These are phyloP conservation scores for Pyricularia pennisetigena DNA, from an alignment of 2,329 filamentous ascomycete species.

Conservation along the genomic window DNA sequence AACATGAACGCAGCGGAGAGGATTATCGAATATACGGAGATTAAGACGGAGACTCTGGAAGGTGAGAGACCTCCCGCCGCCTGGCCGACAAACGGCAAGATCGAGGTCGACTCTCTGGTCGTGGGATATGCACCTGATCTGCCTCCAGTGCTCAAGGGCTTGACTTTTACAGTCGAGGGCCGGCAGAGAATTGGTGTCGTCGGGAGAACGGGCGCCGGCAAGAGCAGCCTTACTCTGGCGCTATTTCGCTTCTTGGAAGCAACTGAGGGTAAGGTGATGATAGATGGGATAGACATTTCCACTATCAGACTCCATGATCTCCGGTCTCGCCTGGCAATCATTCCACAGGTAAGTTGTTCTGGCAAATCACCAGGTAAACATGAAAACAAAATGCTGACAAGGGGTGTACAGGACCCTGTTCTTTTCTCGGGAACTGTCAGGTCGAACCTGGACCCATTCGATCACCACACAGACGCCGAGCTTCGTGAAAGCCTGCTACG, in stretches of 20 bases:
- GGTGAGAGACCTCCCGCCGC: constrained; percentile 52
- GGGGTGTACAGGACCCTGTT: constrained; percentile 53
- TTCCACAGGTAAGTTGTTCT: constrained; percentile 43
- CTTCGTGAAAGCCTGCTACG: constrained; percentile 60
- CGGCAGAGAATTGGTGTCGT: constrained; percentile 69
- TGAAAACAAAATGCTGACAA: neutral
- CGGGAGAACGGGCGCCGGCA: constrained; percentile 69
- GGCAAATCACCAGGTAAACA: neutral
- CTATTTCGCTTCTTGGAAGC: constrained; percentile 71
- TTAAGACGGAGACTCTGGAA: constrained; percentile 56
- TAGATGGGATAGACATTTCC: constrained; percentile 68
- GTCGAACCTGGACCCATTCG: constrained; percentile 68
- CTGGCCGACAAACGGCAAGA: constrained; percentile 65
- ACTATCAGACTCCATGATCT: constrained; percentile 61
- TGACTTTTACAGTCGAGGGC: constrained; percentile 55
- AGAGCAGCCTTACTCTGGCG: constrained; percentile 65
- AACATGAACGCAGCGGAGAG: constrained; percentile 73
- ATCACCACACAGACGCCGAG: constrained; percentile 57
- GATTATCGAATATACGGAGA: constrained; percentile 63
- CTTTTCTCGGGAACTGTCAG: constrained; percentile 72
- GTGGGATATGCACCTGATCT: constrained; percentile 64
- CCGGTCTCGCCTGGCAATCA: constrained; percentile 67
- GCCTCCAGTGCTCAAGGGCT: constrained; percentile 58
- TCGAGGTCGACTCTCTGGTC: constrained; percentile 65
- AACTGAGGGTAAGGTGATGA: constrained; percentile 51